These are phyloP conservation scores for Aspergillus fumigatus DNA, from an alignment of 2,329 filamentous ascomycete genomes.

Conservation along the genomic window DNA sequence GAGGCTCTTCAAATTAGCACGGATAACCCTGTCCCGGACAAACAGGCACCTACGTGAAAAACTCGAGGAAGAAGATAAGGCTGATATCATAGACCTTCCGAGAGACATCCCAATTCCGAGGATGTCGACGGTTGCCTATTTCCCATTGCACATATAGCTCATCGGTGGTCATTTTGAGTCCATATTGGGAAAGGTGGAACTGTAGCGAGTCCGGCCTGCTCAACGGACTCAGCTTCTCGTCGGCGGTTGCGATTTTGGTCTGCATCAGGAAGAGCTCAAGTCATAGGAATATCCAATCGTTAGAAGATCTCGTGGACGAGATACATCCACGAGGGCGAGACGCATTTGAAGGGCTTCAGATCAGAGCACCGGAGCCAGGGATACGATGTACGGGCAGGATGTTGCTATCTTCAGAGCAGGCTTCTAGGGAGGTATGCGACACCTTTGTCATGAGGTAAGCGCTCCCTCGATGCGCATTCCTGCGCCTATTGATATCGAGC, in stretches of 20 bases:
- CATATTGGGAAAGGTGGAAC: slow-evolving; percentile 18
- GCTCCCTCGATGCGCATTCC: neutral
- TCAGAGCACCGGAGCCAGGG: neutral
- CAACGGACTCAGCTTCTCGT: slow-evolving; percentile 8
- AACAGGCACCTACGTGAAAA: slow-evolving; percentile 26
- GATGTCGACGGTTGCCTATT: slow-evolving; percentile 25
- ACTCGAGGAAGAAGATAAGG: slow-evolving; percentile 27
- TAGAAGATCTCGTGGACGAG: neutral
- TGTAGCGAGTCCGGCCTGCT: slow-evolving; percentile 15
- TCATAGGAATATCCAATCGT: neutral
- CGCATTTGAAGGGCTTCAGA: neutral
- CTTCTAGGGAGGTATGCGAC: neutral
- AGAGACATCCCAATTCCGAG: slow-evolving; percentile 27
- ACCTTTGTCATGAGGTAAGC: neutral
- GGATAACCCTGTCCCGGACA: neutral
- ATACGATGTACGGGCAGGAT: neutral
- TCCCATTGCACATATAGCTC: slow-evolving; percentile 29
- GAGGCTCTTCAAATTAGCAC: slow-evolving; percentile 8
- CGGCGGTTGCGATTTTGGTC: slow-evolving; percentile 2
- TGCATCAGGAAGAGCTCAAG: neutral
- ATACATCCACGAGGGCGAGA: neutral
- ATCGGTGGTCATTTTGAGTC: slow-evolving; percentile 27
- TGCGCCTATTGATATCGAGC: neutral
- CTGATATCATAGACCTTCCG: slow-evolving; percentile 27
- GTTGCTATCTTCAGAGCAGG: neutral